Evolutionary conservation across 352 stramenopile genomes (phyloP), one percentile per base, ranked within the genome.

Genomic region (Phytopythium boreale): DNA sequence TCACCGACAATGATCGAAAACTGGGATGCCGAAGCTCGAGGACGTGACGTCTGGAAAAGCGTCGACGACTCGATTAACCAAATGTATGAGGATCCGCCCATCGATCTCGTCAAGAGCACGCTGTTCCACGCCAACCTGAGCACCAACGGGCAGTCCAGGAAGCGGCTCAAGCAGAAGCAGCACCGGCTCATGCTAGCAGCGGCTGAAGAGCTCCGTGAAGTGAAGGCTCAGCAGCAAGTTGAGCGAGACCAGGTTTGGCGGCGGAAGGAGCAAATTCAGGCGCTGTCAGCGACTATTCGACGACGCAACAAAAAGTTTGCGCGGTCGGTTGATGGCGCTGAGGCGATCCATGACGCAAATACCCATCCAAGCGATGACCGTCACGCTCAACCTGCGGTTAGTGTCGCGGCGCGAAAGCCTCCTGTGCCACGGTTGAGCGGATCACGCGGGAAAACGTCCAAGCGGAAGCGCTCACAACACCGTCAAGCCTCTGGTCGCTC

Each of bases 281-380:
- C 82, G 19, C 68, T 93, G 37, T 89, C 82, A 0, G 64, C 81
- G 14, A 68, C 77, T 2, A 89, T 93, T 69, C 80, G 80, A 15
- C 53, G 58, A 2, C 75, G 75, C 39, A 93, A 93, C 47, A 80
- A 76, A 56, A 72, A 57, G 61, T 41, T 64, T 6, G 22, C 72
- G 34, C 57, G 34, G 41, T 29, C 47, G 14, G 27, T 24, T 15
- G 51, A 17, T 11, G 36, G 37, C 20, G 52, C n/a, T 3, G 26
- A 56, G 11, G 19, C 20, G 44, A n/a, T 29, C 22, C 2, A 22
- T 37, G 55, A 36, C 36, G 7, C 36, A 4, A 24, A 15, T 0
- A 31, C 1, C 26, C 24, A 24, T 17, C 15, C 2, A 17, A 20
- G 20, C 10, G 10, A 15, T 10, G 22, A 27, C 34, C 24, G 22